Percentiles rank a stretch among this genome's conserved stretches.
phyloP scores from a whole-genome alignment of 202 grass and related monocot genomes.

The Tripidium arundinaceum region DNA sequence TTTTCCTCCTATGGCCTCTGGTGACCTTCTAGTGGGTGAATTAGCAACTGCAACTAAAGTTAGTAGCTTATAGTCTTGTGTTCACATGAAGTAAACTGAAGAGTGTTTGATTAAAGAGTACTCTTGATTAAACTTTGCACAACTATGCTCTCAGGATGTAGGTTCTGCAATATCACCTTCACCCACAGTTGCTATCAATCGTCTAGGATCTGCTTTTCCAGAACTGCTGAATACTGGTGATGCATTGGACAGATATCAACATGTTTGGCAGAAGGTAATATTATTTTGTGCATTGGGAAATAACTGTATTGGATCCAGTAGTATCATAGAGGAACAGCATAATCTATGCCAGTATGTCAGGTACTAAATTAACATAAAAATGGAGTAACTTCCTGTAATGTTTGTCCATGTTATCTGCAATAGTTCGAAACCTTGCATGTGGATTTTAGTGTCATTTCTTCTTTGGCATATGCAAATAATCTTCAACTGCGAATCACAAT shows the following conservation, averaged over 20 bases:
- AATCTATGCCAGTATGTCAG: neutral
- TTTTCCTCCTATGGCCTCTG: constrained; percentile 53
- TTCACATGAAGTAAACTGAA: neutral
- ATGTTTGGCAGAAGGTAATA: constrained; percentile 83
- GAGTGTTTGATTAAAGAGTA: constrained; percentile 24
- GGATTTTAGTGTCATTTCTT: constrained; percentile 18
- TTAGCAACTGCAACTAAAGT: constrained; percentile 19
- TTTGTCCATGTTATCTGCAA: constrained; percentile 1
- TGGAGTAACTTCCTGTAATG: neutral
- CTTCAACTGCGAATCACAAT: neutral
- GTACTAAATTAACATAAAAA: constrained; percentile 2
- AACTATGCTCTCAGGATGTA: constrained; percentile 54
- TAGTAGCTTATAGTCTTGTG: constrained; percentile 26
- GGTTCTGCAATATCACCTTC: constrained; percentile 46
- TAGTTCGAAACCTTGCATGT: neutral
- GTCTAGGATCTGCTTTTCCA: constrained; percentile 60
- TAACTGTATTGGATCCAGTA: neutral
- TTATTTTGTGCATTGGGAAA: neutral
- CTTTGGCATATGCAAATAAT: constrained; percentile 3
- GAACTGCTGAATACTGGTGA: constrained; percentile 75
- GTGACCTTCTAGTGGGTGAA: constrained; percentile 51
- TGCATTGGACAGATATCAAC: constrained; percentile 76
- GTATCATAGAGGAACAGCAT: neutral
- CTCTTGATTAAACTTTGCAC: constrained; percentile 32
- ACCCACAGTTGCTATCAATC: constrained; percentile 46